These are phyloP conservation scores for Nicotiana knightiana DNA, from an alignment of 257 asterid genomes.

Conservation along the genomic window DNA sequence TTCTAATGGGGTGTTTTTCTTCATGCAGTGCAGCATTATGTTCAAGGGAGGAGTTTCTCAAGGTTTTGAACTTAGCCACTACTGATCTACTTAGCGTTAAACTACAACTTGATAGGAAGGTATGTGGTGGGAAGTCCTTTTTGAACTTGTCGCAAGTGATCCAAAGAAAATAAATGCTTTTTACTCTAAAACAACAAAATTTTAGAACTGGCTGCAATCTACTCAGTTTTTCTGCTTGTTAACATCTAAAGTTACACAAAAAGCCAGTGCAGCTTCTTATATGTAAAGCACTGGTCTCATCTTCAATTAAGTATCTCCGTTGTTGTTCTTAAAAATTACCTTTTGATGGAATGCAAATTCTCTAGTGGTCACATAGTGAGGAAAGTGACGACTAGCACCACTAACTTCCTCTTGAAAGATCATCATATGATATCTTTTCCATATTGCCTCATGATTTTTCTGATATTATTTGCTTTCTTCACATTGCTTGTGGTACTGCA, in stretches of 20 bases:
- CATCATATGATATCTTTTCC: neutral
- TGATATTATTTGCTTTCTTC: neutral
- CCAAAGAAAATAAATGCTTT: neutral
- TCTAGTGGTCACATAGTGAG: neutral
- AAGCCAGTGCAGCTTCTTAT: neutral
- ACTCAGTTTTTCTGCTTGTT: neutral
- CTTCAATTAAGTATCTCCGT: neutral
- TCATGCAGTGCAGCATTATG: slow-evolving; percentile 46
- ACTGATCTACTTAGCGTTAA: slow-evolving; percentile 50
- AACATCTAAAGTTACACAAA: too few relatives aligned
- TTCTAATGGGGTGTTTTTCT: neutral
- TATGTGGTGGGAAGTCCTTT: neutral
- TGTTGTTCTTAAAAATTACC: neutral
- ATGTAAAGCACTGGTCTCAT: neutral
- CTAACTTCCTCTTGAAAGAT: neutral
- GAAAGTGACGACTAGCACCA: neutral
- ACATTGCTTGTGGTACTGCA: neutral
- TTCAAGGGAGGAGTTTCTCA: slow-evolving; percentile 56
- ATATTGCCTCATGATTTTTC: neutral
- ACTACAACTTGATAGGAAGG: slow-evolving; percentile 57
- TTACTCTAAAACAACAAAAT: neutral
- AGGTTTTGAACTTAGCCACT: slow-evolving; percentile 48
- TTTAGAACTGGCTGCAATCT: neutral
- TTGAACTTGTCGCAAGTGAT: neutral
- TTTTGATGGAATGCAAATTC: neutral